These are phyloP conservation scores for Candida suzukii DNA, from an alignment of 805 yeast species.

Conservation along the genomic window DNA sequence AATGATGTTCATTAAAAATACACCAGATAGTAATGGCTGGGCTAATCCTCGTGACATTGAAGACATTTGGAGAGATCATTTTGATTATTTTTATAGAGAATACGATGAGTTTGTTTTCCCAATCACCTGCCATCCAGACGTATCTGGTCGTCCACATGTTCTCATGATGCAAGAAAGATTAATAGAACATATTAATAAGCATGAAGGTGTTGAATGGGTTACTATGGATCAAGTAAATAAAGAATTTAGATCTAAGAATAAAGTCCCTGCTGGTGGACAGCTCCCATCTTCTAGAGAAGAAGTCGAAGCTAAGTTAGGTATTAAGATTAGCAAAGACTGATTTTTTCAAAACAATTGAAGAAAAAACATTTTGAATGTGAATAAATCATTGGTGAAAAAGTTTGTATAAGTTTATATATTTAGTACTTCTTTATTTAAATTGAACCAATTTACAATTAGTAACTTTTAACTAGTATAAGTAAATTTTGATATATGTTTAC, in stretches of 20 bases:
- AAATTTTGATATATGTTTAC: too few species aligned
- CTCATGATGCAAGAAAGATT: conserved; percentile 29
- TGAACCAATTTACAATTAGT: too few species aligned
- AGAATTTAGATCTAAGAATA: conserved; percentile 22
- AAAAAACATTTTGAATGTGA: too few species aligned
- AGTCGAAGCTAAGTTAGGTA: conserved; percentile 3
- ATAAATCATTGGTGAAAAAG: too few species aligned
- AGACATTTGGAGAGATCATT: conserved; percentile 32
- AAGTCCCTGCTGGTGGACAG: conserved; percentile 22
- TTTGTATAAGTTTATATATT: too few species aligned
- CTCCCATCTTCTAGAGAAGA: conserved; percentile 15
- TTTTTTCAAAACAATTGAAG: too few species aligned
- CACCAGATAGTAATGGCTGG: conserved; percentile 27
- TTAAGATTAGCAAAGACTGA: not conserved
- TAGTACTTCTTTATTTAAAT: too few species aligned
- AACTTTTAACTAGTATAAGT: too few species aligned
- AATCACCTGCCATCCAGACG: conserved; percentile 31
- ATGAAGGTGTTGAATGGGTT: conserved; percentile 33
- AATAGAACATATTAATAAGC: conserved; percentile 28
- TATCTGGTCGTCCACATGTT: conserved; percentile 30
- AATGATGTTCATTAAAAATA: conserved; percentile 30
- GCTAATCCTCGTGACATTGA: conserved; percentile 29
- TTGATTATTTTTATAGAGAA: conserved; percentile 30
- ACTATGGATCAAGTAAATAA: conserved; percentile 29
- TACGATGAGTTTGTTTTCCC: conserved; percentile 31